Conservation (phyloP, 2,329 filamentous ascomycete species). For the Aspergillus uvarum region DNA sequence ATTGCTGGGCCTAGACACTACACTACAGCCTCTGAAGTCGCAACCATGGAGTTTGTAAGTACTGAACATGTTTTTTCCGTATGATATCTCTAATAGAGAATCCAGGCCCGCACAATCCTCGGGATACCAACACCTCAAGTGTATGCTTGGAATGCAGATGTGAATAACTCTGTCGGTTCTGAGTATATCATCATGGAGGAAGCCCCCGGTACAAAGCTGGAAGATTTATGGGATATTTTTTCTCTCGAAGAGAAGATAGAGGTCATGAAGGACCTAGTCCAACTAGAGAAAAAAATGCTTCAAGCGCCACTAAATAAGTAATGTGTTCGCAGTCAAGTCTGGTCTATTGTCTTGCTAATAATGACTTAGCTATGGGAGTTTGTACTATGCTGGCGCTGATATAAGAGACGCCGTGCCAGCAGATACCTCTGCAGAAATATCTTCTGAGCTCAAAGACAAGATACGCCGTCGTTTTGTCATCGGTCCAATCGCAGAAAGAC, state of each 20-base stretch:
- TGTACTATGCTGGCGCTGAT: constrained; percentile 37
- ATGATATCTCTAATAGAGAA: too few relatives aligned
- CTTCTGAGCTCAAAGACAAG: constrained; percentile 31
- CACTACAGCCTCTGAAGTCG: constrained; percentile 26
- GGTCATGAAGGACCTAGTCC: constrained; percentile 34
- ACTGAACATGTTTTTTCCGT: background rate
- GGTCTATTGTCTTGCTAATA: constrained; percentile 12
- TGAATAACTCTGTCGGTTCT: constrained; percentile 24
- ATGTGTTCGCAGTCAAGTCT: background rate
- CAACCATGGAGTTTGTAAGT: constrained; percentile 29
- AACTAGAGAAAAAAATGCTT: constrained; percentile 39
- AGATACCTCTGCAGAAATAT: constrained; percentile 26
- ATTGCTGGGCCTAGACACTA: constrained; percentile 24
- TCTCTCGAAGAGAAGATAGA: constrained; percentile 20
- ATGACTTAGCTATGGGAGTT: constrained; percentile 34
- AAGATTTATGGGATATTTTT: constrained; percentile 29
- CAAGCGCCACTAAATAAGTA: constrained; percentile 38
- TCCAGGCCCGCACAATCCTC: constrained; percentile 22
- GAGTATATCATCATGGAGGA: constrained; percentile 36
- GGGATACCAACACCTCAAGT: constrained; percentile 20
- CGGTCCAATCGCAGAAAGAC: constrained; percentile 36
- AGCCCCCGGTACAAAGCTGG: constrained; percentile 27
- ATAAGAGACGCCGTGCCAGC: constrained; percentile 33
- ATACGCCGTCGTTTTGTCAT: constrained; percentile 37
- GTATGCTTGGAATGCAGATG: constrained; percentile 22